These are phyloP conservation scores for Penicillium oxalicum DNA, from an alignment of 2,329 filamentous ascomycete species.

Conservation along the genomic window DNA sequence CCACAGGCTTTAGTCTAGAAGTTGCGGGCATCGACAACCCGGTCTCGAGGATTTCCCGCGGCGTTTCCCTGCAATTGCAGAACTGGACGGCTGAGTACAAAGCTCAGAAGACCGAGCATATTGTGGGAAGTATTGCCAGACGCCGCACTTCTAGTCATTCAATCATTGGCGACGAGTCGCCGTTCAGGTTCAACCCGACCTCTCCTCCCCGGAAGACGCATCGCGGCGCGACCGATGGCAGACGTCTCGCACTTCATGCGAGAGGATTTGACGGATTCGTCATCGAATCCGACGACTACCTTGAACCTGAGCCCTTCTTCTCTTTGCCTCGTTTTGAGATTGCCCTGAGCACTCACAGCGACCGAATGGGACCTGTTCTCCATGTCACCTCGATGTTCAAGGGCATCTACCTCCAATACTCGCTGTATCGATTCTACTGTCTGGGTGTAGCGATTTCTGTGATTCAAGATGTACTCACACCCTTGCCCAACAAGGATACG, in stretches of 20 bases:
- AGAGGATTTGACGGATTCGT: slow-evolving; percentile 85
- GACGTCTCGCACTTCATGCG: slow-evolving; percentile 72
- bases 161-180: slow-evolving; percentile 59
- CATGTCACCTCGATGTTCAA: slow-evolving; percentile 78
- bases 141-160: slow-evolving; percentile 70
- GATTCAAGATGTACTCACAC: slow-evolving; percentile 60
- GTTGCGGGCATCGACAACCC: slow-evolving; percentile 80
- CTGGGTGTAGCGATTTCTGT: slow-evolving; percentile 75
- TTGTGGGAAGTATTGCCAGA: slow-evolving; percentile 43
- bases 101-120: slow-evolving; percentile 66
- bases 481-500: slow-evolving; percentile 17
- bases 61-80: slow-evolving; percentile 79
- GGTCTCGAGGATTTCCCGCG: slow-evolving; percentile 75
- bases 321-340: slow-evolving; percentile 82
- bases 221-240: slow-evolving; percentile 60
- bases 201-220: slow-evolving; percentile 42
- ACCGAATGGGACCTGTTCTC: slow-evolving; percentile 79
- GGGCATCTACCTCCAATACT: slow-evolving; percentile 79
- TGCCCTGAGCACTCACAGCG: slow-evolving; percentile 75
- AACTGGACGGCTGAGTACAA: slow-evolving; percentile 85
- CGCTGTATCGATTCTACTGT: slow-evolving; percentile 87
- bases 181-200: slow-evolving; percentile 46
- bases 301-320: slow-evolving; percentile 80
- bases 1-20: slow-evolving; percentile 82
- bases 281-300: slow-evolving; percentile 76